Evolutionary conservation across 2,329 filamentous ascomycete genomes (phyloP), one percentile per base, ranked within the genome.

Genomic region (Pseudopithomyces maydicus): DNA sequence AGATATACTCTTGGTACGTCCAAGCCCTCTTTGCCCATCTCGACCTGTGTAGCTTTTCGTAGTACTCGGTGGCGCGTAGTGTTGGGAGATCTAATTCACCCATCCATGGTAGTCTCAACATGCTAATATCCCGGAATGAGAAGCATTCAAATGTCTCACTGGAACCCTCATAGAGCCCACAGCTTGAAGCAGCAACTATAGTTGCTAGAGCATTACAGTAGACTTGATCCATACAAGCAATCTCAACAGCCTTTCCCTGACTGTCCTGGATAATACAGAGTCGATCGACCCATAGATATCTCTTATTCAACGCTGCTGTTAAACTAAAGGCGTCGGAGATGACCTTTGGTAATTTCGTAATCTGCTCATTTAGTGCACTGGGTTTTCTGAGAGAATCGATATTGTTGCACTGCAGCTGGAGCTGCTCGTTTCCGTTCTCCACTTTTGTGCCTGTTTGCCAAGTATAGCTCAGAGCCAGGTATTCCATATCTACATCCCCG

Each of bases 1-100:
- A 17, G 4, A 59, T 50, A 11, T 59, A 49, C 41, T 59, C 53
- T 29, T 59, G 56, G 32, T 53, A 56, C 1, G 56, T 59, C 56
- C 48, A 59, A 2, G 42, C 47, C 41, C 53, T 33, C 8, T n/a
- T 45, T 6, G 38, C 45, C 47, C 49, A 52, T 11, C 14, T 15
- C 8, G 49, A 52, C 20, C 26, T 4, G 7, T 5, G 4, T n/a
- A 52, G 49, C 35, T 6, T 20, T 3, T 11, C 35, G 19, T 50
- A 50, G n/a, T n/a, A n/a, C n/a, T n/a, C n/a, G 11, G 7, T 6
- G 6, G 36, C 36, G 6, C n/a, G 36, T n/a, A 11, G 7, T n/a
- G 17, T n/a, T n/a, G 17, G 6, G 15, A 39, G 10, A 35, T 35
- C 32, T 35, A 7, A 7, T 14, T 35, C 32, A 14, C 32, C 14